Evolutionary conservation across 2,329 filamentous ascomycete genomes (phyloP).

Genomic region (Allantophomopsis cytisporea): DNA sequence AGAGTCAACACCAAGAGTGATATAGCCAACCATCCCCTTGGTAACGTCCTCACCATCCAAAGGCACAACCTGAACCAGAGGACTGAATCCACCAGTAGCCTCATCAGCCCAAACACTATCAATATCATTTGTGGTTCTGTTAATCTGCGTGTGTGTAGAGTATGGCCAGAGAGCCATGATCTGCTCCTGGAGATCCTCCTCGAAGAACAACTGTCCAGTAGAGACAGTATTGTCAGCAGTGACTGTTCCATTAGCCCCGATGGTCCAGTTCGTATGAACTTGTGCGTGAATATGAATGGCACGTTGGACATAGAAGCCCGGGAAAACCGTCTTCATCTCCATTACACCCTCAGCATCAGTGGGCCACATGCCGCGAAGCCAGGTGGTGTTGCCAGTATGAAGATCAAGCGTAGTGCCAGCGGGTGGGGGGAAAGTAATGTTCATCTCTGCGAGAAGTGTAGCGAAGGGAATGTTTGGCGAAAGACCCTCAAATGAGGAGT

Average conservation of each 20-base stretch:
- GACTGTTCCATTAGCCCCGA: conserved; percentile 29
- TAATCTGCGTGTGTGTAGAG: conserved; percentile 27
- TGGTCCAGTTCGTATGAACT: conserved; percentile 24
- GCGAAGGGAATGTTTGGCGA: conserved; percentile 17
- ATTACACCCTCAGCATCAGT: conserved; percentile 20
- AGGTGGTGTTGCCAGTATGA: conserved; percentile 21
- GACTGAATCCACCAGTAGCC: conserved; percentile 14
- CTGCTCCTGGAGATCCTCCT: conserved; percentile 36
- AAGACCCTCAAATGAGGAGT: conserved; percentile 16
- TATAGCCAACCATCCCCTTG: conserved; percentile 20
- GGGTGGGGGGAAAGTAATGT: conserved; percentile 9
- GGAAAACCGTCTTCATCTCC: conserved; percentile 27
- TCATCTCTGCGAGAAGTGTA: conserved; percentile 15
- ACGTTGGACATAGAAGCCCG: conserved; percentile 17
- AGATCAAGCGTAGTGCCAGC: conserved; percentile 8
- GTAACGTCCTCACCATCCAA: conserved; percentile 16
- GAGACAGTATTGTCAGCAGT: conserved; percentile 30
- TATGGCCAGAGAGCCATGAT: conserved; percentile 36
- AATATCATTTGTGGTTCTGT: conserved; percentile 19
- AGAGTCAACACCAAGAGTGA: conserved; percentile 19
- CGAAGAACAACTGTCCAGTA: conserved; percentile 52
- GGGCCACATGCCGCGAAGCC: conserved; percentile 24
- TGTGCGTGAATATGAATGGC: conserved; percentile 32
- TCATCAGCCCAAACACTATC: neutral
- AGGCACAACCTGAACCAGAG: conserved; percentile 16